Percentiles rank a stretch among this genome's conserved stretches.
Evolutionary conservation across 2,329 filamentous ascomycete genomes (phyloP).

Genomic region (Fusarium heterosporum): DNA sequence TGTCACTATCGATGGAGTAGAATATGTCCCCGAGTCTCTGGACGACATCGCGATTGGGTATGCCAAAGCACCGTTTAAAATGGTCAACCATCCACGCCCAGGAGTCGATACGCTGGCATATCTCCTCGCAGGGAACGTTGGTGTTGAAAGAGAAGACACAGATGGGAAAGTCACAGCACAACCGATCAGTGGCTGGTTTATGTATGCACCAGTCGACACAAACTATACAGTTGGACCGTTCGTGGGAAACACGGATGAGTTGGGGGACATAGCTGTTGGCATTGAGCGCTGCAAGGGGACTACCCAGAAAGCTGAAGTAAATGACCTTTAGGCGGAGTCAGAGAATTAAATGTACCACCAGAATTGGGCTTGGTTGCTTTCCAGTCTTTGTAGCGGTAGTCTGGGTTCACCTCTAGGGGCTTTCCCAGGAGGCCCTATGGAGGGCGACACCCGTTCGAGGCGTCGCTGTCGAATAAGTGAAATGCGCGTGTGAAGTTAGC

Average conservation of each 20-base stretch:
- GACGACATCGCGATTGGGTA: constrained; percentile 54
- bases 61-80: constrained; percentile 54
- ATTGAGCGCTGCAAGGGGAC: constrained; percentile 8
- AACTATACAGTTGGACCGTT: constrained; percentile 32
- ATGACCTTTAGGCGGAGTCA: not conserved
- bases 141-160: constrained; percentile 47
- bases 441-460: constrained; percentile 29
- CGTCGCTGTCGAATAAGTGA: constrained; percentile 34
- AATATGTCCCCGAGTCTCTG: constrained; percentile 48
- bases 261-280: constrained; percentile 30
- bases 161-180: constrained; percentile 46
- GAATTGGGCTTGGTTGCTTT: not conserved
- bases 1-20: constrained; percentile 46
- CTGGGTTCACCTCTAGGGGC: constrained; percentile 12
- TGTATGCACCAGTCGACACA: constrained; percentile 53
- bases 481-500: constrained; percentile 10
- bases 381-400: constrained; percentile 35
- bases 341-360: not conserved
- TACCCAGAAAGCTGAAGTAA: not conserved
- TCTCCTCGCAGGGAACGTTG: constrained; percentile 55
- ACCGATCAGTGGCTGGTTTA: constrained; percentile 56
- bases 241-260: constrained; percentile 42
- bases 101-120: constrained; percentile 49
- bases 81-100: constrained; percentile 49
- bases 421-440: constrained; percentile 31